Evolutionary conservation across 1,284 basidiomycete species (phyloP).

Genomic region (Singerocomus rubriflavus): DNA sequence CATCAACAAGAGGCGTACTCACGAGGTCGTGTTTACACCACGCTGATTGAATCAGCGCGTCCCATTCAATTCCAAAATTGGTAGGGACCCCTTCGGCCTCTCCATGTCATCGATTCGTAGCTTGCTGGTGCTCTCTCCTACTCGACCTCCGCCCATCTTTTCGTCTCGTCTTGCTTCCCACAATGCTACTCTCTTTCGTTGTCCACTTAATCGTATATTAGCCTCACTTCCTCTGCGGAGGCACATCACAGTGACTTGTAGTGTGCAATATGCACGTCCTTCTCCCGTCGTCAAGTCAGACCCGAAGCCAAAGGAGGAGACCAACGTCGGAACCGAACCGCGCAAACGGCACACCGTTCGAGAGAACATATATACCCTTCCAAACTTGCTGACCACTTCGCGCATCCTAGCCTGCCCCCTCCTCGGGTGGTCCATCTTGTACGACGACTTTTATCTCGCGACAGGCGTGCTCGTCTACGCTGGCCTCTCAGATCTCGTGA

Average conservation of each 20-base stretch:
- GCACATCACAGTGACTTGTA: constrained; percentile 12
- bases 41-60: too few relatives aligned
- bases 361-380: constrained; percentile 95
- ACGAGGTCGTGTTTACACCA: neutral
- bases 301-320: constrained; percentile 7
- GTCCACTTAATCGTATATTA: neutral
- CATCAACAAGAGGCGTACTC: neutral
- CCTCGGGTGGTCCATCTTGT: constrained; percentile 89
- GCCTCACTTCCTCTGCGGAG: constrained; percentile 3
- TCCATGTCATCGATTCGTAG: constrained; percentile 16
- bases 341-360: constrained; percentile 34
- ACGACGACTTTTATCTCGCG: constrained; percentile 78
- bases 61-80: constrained; percentile 3
- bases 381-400: constrained; percentile 87
- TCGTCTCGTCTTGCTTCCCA: neutral
- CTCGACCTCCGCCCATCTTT: constrained; percentile 1
- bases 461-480: constrained; percentile 85
- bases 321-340: constrained; percentile 1
- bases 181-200: neutral
- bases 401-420: constrained; percentile 87
- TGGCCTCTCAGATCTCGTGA: constrained; percentile 86
- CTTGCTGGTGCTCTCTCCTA: constrained; percentile 6
- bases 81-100: neutral
- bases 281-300: constrained; percentile 5
- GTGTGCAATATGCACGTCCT: constrained; percentile 11